Evolutionary conservation across 768 basidiomycete genomes (phyloP).

Genomic region (Leccinum obscurum): DNA sequence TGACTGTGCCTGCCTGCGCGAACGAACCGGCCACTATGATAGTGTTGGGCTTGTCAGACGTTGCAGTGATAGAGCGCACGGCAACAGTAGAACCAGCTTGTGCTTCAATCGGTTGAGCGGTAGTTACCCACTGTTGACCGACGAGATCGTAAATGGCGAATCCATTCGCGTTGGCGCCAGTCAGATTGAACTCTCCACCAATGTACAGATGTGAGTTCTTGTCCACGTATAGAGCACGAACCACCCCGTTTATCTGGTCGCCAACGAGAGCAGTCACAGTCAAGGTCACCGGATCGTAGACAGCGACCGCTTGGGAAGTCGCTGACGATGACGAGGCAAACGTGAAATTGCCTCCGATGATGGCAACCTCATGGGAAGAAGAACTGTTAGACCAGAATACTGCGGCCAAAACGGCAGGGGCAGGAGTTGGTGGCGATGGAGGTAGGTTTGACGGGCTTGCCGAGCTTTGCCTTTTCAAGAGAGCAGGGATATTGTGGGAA

Average conservation of each 20-base stretch:
- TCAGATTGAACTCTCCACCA: constrained; percentile 79
- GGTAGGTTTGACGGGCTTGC: constrained; percentile 54
- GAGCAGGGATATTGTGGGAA: constrained; percentile 42
- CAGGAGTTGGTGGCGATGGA: constrained; percentile 50
- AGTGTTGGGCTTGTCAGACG: constrained; percentile 56
- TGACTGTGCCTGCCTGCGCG: constrained; percentile 67
- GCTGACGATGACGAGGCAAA: constrained; percentile 44
- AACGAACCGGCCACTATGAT: constrained; percentile 91
- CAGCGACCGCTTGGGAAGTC: constrained; percentile 55
- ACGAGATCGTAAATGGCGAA: constrained; percentile 81
- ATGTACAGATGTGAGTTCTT: constrained; percentile 65
- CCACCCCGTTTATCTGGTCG: constrained; percentile 68
- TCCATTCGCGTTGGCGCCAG: constrained; percentile 58
- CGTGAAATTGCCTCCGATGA: constrained; percentile 91
- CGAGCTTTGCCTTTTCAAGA: constrained; percentile 54
- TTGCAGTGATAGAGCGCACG: constrained; percentile 70
- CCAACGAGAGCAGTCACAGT: constrained; percentile 58
- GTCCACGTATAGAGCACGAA: constrained; percentile 73
- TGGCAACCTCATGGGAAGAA: constrained; percentile 60
- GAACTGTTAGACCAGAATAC: constrained; percentile 87
- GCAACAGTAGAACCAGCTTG: constrained; percentile 53
- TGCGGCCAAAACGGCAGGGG: constrained; percentile 83
- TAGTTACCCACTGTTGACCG: constrained; percentile 59
- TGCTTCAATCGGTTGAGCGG: constrained; percentile 61
- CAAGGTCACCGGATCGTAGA: constrained; percentile 62